phyloP scores from a whole-genome alignment of 2,329 filamentous ascomycete genomes.

The Geosmithia flava region DNA sequence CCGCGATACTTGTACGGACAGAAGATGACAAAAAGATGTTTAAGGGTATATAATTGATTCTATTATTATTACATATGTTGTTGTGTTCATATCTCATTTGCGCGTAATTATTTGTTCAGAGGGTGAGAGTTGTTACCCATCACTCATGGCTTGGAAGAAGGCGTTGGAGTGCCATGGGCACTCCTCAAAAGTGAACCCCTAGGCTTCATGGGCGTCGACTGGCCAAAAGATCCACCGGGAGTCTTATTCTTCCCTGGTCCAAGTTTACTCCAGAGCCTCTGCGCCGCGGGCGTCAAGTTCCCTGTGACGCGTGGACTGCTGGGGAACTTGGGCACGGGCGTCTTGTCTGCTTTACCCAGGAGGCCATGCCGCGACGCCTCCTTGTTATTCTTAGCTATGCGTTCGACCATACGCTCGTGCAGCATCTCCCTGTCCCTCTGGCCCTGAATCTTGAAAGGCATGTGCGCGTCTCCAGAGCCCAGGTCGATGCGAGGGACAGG shows the following conservation, averaged over 20 bases:
- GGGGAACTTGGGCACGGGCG: slow-evolving; percentile 57
- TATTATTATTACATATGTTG: background rate
- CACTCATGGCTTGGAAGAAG: background rate
- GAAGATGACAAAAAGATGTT: background rate
- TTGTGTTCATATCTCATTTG: background rate
- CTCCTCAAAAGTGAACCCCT: slow-evolving; percentile 24
- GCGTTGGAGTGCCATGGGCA: slow-evolving; percentile 12
- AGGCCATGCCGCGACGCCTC: slow-evolving; percentile 45
- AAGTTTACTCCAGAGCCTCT: slow-evolving; percentile 54
- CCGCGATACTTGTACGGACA: background rate
- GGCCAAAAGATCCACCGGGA: slow-evolving; percentile 18
- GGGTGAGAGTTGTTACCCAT: background rate
- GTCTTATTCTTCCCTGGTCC: slow-evolving; percentile 26
- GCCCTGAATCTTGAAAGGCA: slow-evolving; percentile 69
- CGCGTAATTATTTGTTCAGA: background rate
- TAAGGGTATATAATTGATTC: background rate
- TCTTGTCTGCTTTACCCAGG: slow-evolving; percentile 44
- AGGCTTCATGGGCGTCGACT: slow-evolving; percentile 23
- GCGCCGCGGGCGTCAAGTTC: slow-evolving; percentile 61
- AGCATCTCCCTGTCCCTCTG: slow-evolving; percentile 67
- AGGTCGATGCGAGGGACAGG: slow-evolving; percentile 37
- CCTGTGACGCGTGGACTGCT: slow-evolving; percentile 48
- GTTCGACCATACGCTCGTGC: slow-evolving; percentile 79
- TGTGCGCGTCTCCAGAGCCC: slow-evolving; percentile 49
- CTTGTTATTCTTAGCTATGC: slow-evolving; percentile 61